Conservation (phyloP, 2,329 filamentous ascomycete genomes). For the Sporothrix luriei region DNA sequence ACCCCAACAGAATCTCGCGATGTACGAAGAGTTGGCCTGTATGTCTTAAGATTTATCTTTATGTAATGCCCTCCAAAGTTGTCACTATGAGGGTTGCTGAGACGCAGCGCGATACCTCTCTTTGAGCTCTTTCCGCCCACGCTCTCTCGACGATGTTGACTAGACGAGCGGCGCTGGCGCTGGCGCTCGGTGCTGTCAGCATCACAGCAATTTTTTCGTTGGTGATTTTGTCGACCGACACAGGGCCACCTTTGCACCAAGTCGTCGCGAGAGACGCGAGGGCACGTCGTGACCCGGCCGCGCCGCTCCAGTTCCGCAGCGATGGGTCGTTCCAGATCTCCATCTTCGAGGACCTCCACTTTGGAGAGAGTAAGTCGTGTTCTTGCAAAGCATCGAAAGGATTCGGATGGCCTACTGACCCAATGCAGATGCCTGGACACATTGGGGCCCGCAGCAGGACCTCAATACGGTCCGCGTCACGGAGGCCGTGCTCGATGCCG, state of each 20-base stretch:
- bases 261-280: neutral
- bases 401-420: neutral
- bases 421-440: constrained; percentile 47
- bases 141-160: constrained; percentile 14
- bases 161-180: neutral
- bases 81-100: neutral
- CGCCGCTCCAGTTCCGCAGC: constrained; percentile 45
- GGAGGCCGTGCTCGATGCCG: constrained; percentile 42
- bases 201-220: neutral
- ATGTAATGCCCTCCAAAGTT: neutral
- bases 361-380: constrained; percentile 61
- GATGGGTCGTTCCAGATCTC: constrained; percentile 57
- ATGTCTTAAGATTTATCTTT: neutral
- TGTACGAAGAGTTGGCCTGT: too few species aligned
- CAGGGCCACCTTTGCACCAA: neutral
- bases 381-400: too few species aligned
- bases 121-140: neutral
- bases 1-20: too few species aligned
- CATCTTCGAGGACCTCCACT: constrained; percentile 71
- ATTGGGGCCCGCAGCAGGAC: constrained; percentile 47
- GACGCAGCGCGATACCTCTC: neutral
- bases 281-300: neutral
- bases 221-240: neutral
- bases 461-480: constrained; percentile 44
- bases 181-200: constrained; percentile 5